A percentile compares a stretch with the other conserved stretches of the same genome.
These are phyloP conservation scores for Fusarium miscanthi DNA, from an alignment of 2,329 filamentous ascomycete species.

Conservation along the genomic window DNA sequence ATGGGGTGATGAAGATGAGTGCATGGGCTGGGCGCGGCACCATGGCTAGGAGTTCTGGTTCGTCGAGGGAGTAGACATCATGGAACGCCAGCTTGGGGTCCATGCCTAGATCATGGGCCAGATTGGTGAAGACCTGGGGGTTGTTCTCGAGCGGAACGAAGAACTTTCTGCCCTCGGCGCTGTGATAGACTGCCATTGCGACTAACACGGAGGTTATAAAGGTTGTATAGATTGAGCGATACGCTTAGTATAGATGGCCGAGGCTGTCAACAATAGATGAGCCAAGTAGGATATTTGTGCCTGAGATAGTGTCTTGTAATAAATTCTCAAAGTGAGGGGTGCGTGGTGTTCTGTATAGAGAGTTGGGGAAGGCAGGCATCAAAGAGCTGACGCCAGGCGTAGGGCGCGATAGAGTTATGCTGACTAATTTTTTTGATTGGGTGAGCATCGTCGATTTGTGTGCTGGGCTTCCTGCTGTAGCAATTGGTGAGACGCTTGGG, in stretches of 20 bases:
- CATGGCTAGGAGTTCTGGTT: not conserved
- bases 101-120: not conserved
- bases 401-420: not conserved
- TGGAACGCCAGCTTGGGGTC: rapidly evolving
- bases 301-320: not conserved
- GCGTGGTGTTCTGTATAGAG: rapidly evolving
- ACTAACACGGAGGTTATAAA: not conserved
- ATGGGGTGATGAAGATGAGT: not conserved
- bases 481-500: no score
- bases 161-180: not conserved
- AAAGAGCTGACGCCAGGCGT: not conserved
- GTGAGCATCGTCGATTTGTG: rapidly evolving
- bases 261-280: not conserved
- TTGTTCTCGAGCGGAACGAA: not conserved
- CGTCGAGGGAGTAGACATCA: not conserved
- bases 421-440: not conserved
- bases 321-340: not conserved
- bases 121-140: not conserved
- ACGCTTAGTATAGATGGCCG: rapidly evolving
- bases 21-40: not conserved
- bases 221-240: not conserved
- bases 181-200: not conserved
- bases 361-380: not conserved
- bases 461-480: no score
- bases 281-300: rapidly evolving